Evolutionary conservation across 768 basidiomycete species (phyloP).

Genomic region (Russula earlei): DNA sequence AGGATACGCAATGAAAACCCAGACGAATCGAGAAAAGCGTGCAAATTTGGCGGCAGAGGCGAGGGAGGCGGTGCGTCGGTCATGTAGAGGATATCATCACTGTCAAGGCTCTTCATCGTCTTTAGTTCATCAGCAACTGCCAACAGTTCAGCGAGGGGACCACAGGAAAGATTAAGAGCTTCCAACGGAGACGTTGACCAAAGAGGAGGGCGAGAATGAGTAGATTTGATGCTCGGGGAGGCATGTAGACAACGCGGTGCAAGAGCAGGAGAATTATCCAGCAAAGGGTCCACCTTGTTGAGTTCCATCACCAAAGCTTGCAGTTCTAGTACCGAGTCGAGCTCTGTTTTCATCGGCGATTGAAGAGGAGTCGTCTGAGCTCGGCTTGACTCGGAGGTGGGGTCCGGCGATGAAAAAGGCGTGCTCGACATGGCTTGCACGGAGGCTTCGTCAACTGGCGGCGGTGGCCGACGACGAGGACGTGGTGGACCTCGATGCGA

Average conservation of each 20-base stretch:
- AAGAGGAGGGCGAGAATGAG: background rate
- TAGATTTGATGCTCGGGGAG: slow-evolving; percentile 11
- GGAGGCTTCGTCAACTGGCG: background rate
- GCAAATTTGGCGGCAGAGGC: slow-evolving; percentile 9
- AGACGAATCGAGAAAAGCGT: slow-evolving; percentile 11
- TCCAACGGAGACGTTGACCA: background rate
- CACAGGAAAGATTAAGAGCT: background rate
- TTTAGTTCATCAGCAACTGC: slow-evolving; percentile 15
- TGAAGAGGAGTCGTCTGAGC: background rate
- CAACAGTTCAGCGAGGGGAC: slow-evolving; percentile 12
- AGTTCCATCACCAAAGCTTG: background rate
- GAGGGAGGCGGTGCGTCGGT: background rate
- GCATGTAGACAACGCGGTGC: background rate
- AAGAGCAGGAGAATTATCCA: background rate
- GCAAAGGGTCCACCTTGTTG: background rate
- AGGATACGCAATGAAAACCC: background rate
- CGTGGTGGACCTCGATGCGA: background rate
- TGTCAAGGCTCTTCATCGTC: slow-evolving; percentile 11
- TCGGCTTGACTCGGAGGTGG: background rate
- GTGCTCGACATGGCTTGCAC: background rate
- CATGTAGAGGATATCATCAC: slow-evolving; percentile 14
- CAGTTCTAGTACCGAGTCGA: slow-evolving; percentile 2
- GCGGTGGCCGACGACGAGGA: slow-evolving; percentile 1
- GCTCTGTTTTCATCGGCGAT: background rate
- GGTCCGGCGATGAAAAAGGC: background rate